Percentiles rank a stretch among this genome's conserved stretches.
Conservation (phyloP, 768 basidiomycete genomes). For the Tulasnella sp. region DNA sequence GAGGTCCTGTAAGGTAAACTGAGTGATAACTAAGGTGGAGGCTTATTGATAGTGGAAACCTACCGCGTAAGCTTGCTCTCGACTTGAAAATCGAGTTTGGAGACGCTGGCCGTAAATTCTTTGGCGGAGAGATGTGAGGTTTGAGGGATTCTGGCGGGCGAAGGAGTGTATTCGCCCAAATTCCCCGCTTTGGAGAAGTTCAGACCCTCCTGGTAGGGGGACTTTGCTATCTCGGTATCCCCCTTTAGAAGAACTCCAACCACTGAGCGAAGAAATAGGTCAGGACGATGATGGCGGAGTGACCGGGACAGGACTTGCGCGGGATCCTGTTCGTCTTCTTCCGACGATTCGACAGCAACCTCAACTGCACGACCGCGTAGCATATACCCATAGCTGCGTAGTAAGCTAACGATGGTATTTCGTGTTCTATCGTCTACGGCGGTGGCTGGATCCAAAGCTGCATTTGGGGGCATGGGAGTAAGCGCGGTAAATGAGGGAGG, state of each 20-base stretch:
- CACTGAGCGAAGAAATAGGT: constrained; percentile 20
- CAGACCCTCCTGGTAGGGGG: constrained; percentile 59
- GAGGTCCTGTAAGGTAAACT: constrained; percentile 47
- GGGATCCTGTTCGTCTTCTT: constrained; percentile 3
- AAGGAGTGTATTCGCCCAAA: constrained; percentile 59
- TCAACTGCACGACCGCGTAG: not conserved
- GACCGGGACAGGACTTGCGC: not conserved
- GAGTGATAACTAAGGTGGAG: not conserved
- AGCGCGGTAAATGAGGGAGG: not conserved
- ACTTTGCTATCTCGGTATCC: constrained; percentile 37
- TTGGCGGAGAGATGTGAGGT: constrained; percentile 49
- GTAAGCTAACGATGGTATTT: not conserved
- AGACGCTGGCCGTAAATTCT: constrained; percentile 34
- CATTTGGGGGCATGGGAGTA: not conserved
- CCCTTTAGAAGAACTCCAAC: constrained; percentile 25
- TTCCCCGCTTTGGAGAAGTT: constrained; percentile 69
- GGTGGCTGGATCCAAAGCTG: not conserved
- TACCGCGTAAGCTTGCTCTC: constrained; percentile 57
- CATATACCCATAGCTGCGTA: not conserved
- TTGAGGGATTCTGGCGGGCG: not conserved
- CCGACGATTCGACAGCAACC: not conserved
- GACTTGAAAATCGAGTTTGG: constrained; percentile 34
- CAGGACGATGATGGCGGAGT: not conserved
- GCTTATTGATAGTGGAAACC: constrained; percentile 30
- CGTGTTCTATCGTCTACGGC: not conserved